These are phyloP conservation scores for Kodamaea restingae DNA, from an alignment of 805 yeast species.

Conservation along the genomic window DNA sequence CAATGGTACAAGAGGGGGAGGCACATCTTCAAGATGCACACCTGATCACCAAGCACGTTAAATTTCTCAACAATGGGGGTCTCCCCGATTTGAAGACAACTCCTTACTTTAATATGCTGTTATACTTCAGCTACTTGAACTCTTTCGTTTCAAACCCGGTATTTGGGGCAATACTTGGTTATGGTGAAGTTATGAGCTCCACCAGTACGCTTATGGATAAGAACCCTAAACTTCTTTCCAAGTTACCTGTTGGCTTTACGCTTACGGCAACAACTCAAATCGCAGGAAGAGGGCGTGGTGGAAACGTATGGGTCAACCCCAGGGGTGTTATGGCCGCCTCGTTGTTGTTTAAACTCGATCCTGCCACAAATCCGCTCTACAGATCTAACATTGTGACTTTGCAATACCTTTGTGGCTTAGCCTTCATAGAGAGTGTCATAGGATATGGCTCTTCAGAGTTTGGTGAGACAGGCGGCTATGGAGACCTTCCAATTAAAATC, in stretches of 20 bases:
- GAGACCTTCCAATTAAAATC: constrained; percentile 70
- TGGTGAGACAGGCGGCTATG: constrained; percentile 50
- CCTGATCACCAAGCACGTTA: constrained; percentile 51
- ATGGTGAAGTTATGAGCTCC: constrained; percentile 88
- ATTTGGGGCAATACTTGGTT: constrained; percentile 63
- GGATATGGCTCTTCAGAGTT: constrained; percentile 44
- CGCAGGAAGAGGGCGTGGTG: constrained; percentile 91
- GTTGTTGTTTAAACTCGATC: constrained; percentile 51
- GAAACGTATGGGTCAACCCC: constrained; percentile 94
- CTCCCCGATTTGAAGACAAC: constrained; percentile 53
- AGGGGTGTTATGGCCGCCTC: constrained; percentile 86
- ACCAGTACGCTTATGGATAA: constrained; percentile 76
- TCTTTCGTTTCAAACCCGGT: constrained; percentile 12
- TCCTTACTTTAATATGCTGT: constrained; percentile 65
- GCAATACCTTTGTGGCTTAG: constrained; percentile 81
- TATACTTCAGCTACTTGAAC: constrained; percentile 48
- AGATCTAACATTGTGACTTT: constrained; percentile 67
- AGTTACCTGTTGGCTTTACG: constrained; percentile 67
- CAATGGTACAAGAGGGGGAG: constrained; percentile 15
- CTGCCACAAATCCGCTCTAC: constrained; percentile 27
- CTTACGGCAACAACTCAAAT: constrained; percentile 79
- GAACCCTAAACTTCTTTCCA: constrained; percentile 55
- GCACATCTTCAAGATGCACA: constrained; percentile 46
- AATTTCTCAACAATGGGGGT: constrained; percentile 38
- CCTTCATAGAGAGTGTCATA: constrained; percentile 72